A percentile compares a stretch with the other conserved stretches of the same genome.
phyloP scores from a whole-genome alignment of 805 yeast species.

The Candida pseudoglaebosa region DNA sequence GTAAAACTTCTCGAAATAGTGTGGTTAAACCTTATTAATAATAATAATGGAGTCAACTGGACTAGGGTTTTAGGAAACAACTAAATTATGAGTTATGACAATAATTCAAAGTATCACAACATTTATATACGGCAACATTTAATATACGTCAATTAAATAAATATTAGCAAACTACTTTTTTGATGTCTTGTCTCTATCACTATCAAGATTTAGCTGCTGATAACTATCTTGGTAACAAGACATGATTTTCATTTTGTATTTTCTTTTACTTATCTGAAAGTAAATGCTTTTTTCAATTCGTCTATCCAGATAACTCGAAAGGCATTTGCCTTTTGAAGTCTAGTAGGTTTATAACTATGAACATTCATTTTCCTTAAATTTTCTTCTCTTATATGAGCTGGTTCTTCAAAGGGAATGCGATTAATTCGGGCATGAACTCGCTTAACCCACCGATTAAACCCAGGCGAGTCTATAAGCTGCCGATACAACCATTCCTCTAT shows the following conservation, averaged over 20 bases:
- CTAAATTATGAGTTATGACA: slow-evolving; percentile 10
- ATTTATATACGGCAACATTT: background rate
- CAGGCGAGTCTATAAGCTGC: slow-evolving; percentile 50
- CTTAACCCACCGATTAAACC: slow-evolving; percentile 62
- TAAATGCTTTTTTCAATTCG: slow-evolving; percentile 54
- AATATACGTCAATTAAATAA: too few species aligned
- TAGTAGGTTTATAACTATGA: slow-evolving; percentile 44
- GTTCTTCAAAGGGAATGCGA: slow-evolving; percentile 46
- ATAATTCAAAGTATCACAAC: slow-evolving; percentile 18
- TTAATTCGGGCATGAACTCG: slow-evolving; percentile 61
- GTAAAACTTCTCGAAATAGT: background rate
- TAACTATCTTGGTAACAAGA: too few species aligned
- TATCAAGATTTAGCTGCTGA: too few species aligned
- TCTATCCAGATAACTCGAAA: slow-evolving; percentile 54
- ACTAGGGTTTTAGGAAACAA: slow-evolving; percentile 5
- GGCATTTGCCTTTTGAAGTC: slow-evolving; percentile 56
- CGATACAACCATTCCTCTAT: slow-evolving; percentile 45
- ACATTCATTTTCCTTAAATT: slow-evolving; percentile 14
- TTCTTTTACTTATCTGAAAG: slow-evolving; percentile 39
- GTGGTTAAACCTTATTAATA: slow-evolving; percentile 2
- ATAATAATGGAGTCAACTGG: background rate
- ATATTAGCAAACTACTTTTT: too few species aligned
- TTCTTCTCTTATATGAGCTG: slow-evolving; percentile 1
- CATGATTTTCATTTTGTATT: too few species aligned
- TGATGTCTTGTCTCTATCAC: too few species aligned